These are phyloP conservation scores for Chaetomidium leptoderma DNA, from an alignment of 495 filamentous ascomycete genomes.

Conservation along the genomic window DNA sequence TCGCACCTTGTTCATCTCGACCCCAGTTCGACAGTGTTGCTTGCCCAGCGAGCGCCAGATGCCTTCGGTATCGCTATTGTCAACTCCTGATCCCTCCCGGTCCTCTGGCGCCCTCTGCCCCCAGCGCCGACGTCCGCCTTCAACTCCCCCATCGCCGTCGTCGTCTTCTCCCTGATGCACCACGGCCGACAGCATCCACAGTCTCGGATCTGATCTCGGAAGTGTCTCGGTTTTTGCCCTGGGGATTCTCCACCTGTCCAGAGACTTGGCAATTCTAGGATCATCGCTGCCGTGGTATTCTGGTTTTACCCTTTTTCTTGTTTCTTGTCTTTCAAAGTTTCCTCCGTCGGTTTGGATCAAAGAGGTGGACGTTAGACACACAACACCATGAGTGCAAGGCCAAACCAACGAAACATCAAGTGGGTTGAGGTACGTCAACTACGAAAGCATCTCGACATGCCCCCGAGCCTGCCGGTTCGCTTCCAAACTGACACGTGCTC, in stretches of 20 bases:
- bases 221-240: slow-evolving; percentile 3
- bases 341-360: neutral
- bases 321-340: neutral
- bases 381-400: slow-evolving; percentile 24
- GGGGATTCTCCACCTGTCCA: neutral
- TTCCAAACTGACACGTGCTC: slow-evolving; percentile 7
- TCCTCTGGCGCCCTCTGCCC: neutral
- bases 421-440: slow-evolving; percentile 34
- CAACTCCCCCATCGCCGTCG: neutral
- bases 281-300: neutral
- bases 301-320: neutral
- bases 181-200: neutral
- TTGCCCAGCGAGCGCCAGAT: neutral
- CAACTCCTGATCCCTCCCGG: slow-evolving; percentile 1
- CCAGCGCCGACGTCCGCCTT: slow-evolving; percentile 2
- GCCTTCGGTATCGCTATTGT: neutral
- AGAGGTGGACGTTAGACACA: neutral
- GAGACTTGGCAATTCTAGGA: neutral
- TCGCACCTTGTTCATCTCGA: neutral
- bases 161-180: neutral
- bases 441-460: neutral
- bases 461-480: neutral
- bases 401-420: slow-evolving; percentile 33
- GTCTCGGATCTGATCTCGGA: neutral
- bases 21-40: too few relatives aligned